Evolutionary conservation across 805 yeast species (phyloP), one percentile per base, ranked within the genome.

Genomic region (Candida broadrunensis): DNA sequence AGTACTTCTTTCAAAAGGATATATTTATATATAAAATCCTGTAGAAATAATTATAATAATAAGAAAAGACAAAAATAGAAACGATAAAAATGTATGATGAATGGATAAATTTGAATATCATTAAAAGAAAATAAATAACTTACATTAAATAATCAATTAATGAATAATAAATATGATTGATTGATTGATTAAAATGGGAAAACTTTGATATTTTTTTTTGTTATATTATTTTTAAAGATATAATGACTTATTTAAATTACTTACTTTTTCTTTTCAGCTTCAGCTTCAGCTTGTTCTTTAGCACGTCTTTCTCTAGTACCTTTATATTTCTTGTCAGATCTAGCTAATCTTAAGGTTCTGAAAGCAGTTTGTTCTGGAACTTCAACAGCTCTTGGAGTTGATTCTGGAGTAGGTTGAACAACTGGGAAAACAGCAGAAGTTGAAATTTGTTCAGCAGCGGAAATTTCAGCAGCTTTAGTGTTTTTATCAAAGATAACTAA

Each of bases 291-390:
- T 80, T 81, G 81, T 60, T 90, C 97, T 70, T 72, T 82, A 66
- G 96, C 96, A 79, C 97, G 86, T 95, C 91, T 93, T 71, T 83
- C 98, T 78, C 95, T 89, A 78, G 81, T 78, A 81, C 99, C 99
- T 72, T 73, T 79, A 85, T 80, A 85, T 75, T 80, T 88, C 83
- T 91, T 88, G 63, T 86, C 87, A 60, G 95, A 83, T 81, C 93
- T 87, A 55, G 98, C 98, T 65, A 78, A 74, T 78, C 98, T 88
- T 72, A 93, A 86, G 64, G 97, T 89, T 74, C 84, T 81, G 95
- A 65, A 91, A 68, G 99, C 98, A 61, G 78, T 51, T 58, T 75
- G 67, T 57, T 75, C 81, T 60, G 78, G 77, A 55, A 70, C 82
- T 67, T 80, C 84, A 67, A 93, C 96, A 60, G 95, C 95, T 79